phyloP scores from a whole-genome alignment of 257 asterid genomes.

The Asclepias syriaca region DNA sequence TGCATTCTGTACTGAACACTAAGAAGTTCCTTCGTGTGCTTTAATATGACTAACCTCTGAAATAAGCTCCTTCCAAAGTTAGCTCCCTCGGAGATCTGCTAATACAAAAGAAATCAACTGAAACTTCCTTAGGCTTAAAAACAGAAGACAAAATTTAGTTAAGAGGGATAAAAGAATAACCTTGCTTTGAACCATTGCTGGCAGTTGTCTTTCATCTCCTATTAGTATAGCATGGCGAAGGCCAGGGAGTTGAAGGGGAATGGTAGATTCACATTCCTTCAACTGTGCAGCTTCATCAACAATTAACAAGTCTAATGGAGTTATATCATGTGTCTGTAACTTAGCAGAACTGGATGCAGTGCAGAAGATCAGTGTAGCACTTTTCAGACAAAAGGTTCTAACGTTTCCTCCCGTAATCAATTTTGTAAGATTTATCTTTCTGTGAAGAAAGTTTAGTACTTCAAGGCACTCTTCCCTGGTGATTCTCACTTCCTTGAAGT shows the following conservation, averaged over 20 bases:
- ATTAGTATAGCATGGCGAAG: slow-evolving; percentile 63
- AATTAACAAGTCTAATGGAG: slow-evolving; percentile 39
- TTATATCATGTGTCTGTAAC: slow-evolving; percentile 28
- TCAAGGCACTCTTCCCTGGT: slow-evolving; percentile 32
- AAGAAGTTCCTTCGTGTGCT: slow-evolving; percentile 53
- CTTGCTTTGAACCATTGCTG: slow-evolving; percentile 85
- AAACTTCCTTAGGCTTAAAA: not conserved
- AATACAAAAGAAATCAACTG: not conserved
- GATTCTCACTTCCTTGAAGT: slow-evolving; percentile 13
- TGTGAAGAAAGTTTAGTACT: slow-evolving; percentile 25
- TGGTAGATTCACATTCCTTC: slow-evolving; percentile 69
- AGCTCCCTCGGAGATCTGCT: slow-evolving; percentile 46
- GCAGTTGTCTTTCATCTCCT: slow-evolving; percentile 82
- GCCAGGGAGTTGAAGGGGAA: slow-evolving; percentile 66
- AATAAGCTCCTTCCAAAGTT: slow-evolving; percentile 74
- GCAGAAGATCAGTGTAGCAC: slow-evolving; percentile 49
- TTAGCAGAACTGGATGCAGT: slow-evolving; percentile 62
- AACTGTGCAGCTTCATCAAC: slow-evolving; percentile 90
- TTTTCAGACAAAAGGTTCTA: slow-evolving; percentile 27
- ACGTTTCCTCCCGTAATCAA: slow-evolving; percentile 9
- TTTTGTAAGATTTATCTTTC: slow-evolving; percentile 22
- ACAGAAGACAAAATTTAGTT: too few species aligned
- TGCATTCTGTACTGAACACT: slow-evolving; percentile 79
- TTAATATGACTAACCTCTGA: slow-evolving; percentile 58
- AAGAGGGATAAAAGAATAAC: slow-evolving; percentile 18